Conservation (phyloP, 768 basidiomycete species). For the Tylopilus cervinicoccineus region DNA sequence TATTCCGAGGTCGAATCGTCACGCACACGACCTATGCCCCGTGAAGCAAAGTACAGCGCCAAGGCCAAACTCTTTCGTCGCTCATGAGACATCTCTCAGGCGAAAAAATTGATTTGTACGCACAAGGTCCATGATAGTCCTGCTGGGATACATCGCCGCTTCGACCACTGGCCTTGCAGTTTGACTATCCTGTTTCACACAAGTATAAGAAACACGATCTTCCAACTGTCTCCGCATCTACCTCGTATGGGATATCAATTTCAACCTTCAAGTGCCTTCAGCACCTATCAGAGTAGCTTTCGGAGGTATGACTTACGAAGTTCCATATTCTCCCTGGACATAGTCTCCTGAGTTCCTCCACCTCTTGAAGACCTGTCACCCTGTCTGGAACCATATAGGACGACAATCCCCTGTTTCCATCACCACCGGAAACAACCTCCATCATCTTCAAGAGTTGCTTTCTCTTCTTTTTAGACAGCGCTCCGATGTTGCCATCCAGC, state of each 20-base stretch:
- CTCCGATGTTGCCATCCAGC: constrained; percentile 43
- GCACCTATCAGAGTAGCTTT: background rate
- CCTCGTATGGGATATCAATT: constrained; percentile 78
- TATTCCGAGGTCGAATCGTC: constrained; percentile 29
- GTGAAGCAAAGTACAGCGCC: constrained; percentile 91
- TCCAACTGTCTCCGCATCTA: constrained; percentile 26
- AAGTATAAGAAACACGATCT: constrained; percentile 3
- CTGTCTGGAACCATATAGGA: constrained; percentile 88
- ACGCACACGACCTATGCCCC: constrained; percentile 63
- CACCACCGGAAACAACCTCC: background rate
- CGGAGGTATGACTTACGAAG: constrained; percentile 53
- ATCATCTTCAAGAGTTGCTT: constrained; percentile 23
- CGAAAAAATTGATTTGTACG: constrained; percentile 19
- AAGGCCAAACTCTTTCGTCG: constrained; percentile 74
- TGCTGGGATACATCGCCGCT: constrained; percentile 71
- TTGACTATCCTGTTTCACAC: constrained; percentile 56
- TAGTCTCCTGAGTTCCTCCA: constrained; percentile 72
- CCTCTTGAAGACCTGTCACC: constrained; percentile 69
- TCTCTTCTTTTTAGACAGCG: constrained; percentile 42
- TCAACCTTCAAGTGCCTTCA: constrained; percentile 56
- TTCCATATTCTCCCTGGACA: constrained; percentile 86
- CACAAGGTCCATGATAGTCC: constrained; percentile 90
- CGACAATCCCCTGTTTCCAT: constrained; percentile 11
- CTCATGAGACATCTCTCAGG: constrained; percentile 2
- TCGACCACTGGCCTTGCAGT: constrained; percentile 52